phyloP scores from a whole-genome alignment of 106 monocot species.

The Allium cepa region DNA sequence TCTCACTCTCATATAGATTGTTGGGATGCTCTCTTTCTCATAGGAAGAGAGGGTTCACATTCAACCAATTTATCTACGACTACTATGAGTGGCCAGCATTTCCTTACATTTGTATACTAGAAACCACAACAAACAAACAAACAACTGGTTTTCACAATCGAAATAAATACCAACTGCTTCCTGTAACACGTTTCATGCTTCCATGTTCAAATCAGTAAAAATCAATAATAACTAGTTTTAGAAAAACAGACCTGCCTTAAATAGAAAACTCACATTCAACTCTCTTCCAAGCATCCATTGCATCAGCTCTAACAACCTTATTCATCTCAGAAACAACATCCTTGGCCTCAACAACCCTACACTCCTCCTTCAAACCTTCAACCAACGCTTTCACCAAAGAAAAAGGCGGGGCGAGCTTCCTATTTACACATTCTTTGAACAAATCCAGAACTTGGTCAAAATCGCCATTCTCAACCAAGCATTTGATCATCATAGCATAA shows the following conservation, averaged over 20 bases:
- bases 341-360: constrained; percentile 31
- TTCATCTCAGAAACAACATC: constrained; percentile 29
- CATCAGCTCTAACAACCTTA: constrained; percentile 29
- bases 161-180: no score
- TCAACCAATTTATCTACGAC: no score
- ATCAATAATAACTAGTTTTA: no score
- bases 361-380: constrained; percentile 31
- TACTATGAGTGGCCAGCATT: no score
- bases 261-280: constrained; percentile 28
- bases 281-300: constrained; percentile 50
- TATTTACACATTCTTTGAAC: constrained; percentile 34
- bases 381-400: constrained; percentile 37
- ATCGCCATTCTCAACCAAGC: constrained; percentile 49
- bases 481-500: constrained; percentile 25
- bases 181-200: no score
- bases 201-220: no score
- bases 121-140: no score
- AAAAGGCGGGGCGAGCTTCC: constrained; percentile 52
- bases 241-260: background rate
- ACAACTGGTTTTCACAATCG: no score
- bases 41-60: no score
- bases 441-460: constrained; percentile 29
- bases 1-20: no score
- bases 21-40: no score
- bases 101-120: no score